Evolutionary conservation across 768 basidiomycete genomes (phyloP), one percentile per base, ranked within the genome.

Genomic region (Tricholoma hemisulphureum): DNA sequence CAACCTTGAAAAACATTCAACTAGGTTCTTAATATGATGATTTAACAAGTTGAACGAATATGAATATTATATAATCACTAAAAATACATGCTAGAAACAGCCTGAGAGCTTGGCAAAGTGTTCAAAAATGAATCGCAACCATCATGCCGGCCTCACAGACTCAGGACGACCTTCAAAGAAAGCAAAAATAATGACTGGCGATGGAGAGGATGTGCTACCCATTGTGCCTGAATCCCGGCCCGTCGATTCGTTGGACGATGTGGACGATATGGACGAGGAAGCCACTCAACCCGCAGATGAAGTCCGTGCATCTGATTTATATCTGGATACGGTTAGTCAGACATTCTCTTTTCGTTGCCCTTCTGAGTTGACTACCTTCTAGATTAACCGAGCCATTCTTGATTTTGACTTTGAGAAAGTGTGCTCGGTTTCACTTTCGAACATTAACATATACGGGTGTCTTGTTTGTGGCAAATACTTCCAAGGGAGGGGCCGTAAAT

Each of bases 351-450:
- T 24, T 6, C 35, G 59, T 50, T 56, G 43, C 46, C 26, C 61
- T 50, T 56, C 54, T 16, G 53, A 20, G 48, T 61, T 55, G 34
- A 53, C 58, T 50, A 57, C 28, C 37, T 56, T 31, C 28, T 68
- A 98, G 95, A 91, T 98, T 62, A 94, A 97, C 71, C 84, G 97
- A 60, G 84, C 83, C 48, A 80, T 86, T 45, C 84, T 99, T 57
- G 97, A 99, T 73, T 99, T 99, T 75, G 97, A 99, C 75, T 99
- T 99, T 66, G 97, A 99, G 77, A 95, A 96, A 80, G 84, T 98
- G 24, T 99, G 97, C 80, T 98, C 96, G 8, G 93, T 98, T 52
- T 97, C 93, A 32, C 80, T 93, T 55, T 91, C 92, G 39, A 96
- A 98, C 74, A 95, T 97, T 80, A 97, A 99, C 74, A 91, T 90